phyloP scores from a whole-genome alignment of 2,329 filamentous ascomycete genomes.

The Xenosphaeropsis pyriputrescens region DNA sequence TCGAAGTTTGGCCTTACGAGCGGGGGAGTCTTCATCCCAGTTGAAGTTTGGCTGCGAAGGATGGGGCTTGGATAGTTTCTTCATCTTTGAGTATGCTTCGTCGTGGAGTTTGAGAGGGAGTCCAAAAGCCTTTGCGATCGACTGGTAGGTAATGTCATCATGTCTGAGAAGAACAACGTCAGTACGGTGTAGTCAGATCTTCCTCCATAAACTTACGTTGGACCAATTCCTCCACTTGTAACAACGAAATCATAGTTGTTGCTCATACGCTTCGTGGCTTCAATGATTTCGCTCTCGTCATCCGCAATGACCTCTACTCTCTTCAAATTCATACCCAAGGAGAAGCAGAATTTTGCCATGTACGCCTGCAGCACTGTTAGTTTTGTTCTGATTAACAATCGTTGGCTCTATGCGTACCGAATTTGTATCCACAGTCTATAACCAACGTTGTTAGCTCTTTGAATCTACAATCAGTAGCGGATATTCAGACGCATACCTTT shows the following conservation, averaged over 20 bases:
- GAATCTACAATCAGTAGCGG: conserved; percentile 6
- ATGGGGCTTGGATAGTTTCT: conserved; percentile 58
- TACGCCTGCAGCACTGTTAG: conserved; percentile 22
- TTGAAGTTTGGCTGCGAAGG: conserved; percentile 61
- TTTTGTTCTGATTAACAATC: too few species aligned
- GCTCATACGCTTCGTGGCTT: conserved; percentile 79
- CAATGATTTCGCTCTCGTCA: conserved; percentile 78
- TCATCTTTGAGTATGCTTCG: conserved; percentile 70
- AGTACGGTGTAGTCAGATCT: conserved; percentile 1
- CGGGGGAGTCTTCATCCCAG: conserved; percentile 72
- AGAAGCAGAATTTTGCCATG: conserved; percentile 51
- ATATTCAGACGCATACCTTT: conserved; percentile 44
- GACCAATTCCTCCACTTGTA: conserved; percentile 88
- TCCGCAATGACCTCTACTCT: conserved; percentile 88
- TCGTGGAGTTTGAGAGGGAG: conserved; percentile 66
- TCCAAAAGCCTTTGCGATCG: conserved; percentile 79
- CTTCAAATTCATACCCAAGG: conserved; percentile 55
- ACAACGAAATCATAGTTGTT: conserved; percentile 85
- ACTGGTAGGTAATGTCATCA: conserved; percentile 94
- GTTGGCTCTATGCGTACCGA: background rate
- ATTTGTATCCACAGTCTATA: conserved; percentile 21
- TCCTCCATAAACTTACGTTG: conserved; percentile 48
- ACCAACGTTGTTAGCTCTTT: conserved; percentile 12
- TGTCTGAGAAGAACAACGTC: conserved; percentile 40
- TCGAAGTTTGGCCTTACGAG: conserved; percentile 66